Base-by-base conservation (phyloP, 495 filamentous ascomycete genomes). In the Cairneyella variabilis region DNA sequence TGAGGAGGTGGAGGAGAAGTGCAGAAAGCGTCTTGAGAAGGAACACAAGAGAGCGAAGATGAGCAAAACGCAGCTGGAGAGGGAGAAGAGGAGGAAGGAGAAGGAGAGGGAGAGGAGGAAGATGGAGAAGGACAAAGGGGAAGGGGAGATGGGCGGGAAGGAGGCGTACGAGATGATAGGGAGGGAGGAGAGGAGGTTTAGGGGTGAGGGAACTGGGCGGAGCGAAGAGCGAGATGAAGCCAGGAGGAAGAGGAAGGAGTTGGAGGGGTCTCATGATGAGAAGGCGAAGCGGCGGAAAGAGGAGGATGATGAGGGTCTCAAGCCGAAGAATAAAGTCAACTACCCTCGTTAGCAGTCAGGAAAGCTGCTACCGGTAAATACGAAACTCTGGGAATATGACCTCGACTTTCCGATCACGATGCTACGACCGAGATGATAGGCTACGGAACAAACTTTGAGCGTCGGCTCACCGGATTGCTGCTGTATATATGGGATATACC, bases 1-100 rank as follows among this genome's bases (percentile, higher is more conserved):
- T 40, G 37, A 51, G 36, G 61, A 61, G 60, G 23, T 52, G 30
- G 55, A 64, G 30, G 58, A 51, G 21, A 50, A 51, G 38, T 59
- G 56, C 48, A 48, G 54, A 47, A 51, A 44, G 48, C 20, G 4
- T 34, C 43, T 45, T 50, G 44, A 62, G 62, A 58, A 48, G 38
- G 53, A 49, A 27, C 16, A 51, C 56, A 57, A 51, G 51, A 49
- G 48, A 45, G 45, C 22, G 23, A 42, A 8, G 46, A 32, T 8
- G n/a, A n/a, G n/a, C n/a, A n/a, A n/a, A n/a, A n/a, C n/a, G n/a
- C n/a, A n/a, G n/a, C n/a, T n/a, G 18, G 45, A 27, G 32, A 48
- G 37, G 16, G 37, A 30, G 37, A 27, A 7, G 27, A 17, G 12
- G 17, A 32, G 10, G 34, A 37, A 37, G 32, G 38, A 27, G 20